phyloP scores from a whole-genome alignment of 768 basidiomycete genomes.

The Daedaleopsis sinensis region DNA sequence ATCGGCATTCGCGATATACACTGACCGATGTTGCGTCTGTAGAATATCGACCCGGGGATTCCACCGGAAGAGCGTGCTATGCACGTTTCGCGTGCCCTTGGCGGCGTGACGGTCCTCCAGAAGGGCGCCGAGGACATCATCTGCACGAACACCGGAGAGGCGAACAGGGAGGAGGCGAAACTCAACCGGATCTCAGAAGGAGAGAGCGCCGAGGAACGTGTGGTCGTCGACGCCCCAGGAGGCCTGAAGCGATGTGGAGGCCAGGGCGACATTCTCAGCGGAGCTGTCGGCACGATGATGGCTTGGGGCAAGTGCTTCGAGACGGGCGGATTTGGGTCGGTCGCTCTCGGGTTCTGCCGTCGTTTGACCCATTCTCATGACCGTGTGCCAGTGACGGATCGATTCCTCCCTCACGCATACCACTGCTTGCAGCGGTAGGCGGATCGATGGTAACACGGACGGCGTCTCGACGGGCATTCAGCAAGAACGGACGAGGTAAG shows the following conservation, averaged over 20 bases:
- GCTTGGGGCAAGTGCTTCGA: constrained; percentile 97
- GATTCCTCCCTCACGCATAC: constrained; percentile 66
- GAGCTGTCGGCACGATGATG: constrained; percentile 84
- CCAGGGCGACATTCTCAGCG: constrained; percentile 93
- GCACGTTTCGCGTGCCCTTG: constrained; percentile 71
- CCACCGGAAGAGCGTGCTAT: constrained; percentile 62
- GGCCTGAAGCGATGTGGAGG: constrained; percentile 94
- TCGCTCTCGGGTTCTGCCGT: background rate
- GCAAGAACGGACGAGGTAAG: constrained; percentile 64
- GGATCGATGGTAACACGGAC: constrained; percentile 90
- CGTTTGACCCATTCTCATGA: background rate
- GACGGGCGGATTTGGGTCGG: constrained; percentile 77
- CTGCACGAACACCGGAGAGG: constrained; percentile 70
- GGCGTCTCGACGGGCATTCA: constrained; percentile 76
- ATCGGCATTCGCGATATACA: background rate
- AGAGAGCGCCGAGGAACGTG: constrained; percentile 50
- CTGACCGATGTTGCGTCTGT: background rate
- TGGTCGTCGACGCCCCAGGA: constrained; percentile 71
- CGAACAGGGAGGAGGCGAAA: constrained; percentile 47
- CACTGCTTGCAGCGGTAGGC: constrained; percentile 82
- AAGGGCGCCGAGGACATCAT: constrained; percentile 88
- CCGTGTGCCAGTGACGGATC: constrained; percentile 42
- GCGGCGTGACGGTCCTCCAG: constrained; percentile 87
- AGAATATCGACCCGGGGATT: constrained; percentile 55
- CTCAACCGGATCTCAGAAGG: constrained; percentile 26